Base-by-base conservation (phyloP, 1,284 basidiomycete species). In the Fomitopsis betulina region DNA sequence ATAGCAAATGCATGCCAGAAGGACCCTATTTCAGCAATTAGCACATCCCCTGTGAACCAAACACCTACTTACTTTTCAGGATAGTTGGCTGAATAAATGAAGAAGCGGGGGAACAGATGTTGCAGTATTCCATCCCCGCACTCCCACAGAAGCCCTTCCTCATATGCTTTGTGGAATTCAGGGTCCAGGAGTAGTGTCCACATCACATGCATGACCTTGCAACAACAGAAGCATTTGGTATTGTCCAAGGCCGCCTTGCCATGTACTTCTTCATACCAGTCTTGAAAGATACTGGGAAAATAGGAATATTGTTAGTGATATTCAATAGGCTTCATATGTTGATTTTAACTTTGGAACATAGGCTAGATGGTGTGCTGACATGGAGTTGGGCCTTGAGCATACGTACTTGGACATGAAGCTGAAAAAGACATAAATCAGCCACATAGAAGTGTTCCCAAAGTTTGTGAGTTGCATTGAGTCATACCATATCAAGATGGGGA, bases 51-150 rank as follows among this genome's bases (percentile, higher is more conserved):
- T 40, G 17, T 5, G 7, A 6, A 30, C 5, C 8, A 21, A 30
- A 69, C 65, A 4, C 5, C 23, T 6, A 52, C 64, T 40, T 37
- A 64, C 62, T 62, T 62, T 52, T 65, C 64, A 9, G 63, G 59
- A 66, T 75, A 76, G 58, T 76, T 74, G 1, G 72, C 61, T 2
- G 61, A 59, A 37, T 65, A 64, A 6, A 56, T 60, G 43, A 65
- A 64, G 5, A 65, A 45, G 4, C 60, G 56, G 5, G 64, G 64
- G 37, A 59, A 65, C 5, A 64, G 27, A 3, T 57, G 39, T 4
- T 61, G 57, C 5, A 17, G 4, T 32, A 65, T 51, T 1, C 56
- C 51, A 43, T 65, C 63, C 0, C 39, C 40, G 42, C 60, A 65
- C 12, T 59, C 51, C 17, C 72, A 62, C 3, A 72, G 59, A 23